These are phyloP conservation scores for Fusarium sp. DNA, from an alignment of 2,329 filamentous ascomycete species.

Conservation along the genomic window DNA sequence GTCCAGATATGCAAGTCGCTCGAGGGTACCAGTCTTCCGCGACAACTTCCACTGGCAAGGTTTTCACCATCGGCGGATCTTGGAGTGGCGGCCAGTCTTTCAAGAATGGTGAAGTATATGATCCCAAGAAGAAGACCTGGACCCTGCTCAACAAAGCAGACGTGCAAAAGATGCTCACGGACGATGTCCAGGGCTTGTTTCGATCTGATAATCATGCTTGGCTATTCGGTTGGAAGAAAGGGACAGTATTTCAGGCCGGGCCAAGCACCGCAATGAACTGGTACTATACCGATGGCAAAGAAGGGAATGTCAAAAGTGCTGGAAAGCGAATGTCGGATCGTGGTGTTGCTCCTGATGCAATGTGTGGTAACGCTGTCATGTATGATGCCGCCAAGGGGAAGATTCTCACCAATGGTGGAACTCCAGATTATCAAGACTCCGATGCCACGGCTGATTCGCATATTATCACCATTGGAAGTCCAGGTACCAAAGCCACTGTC, in stretches of 20 bases:
- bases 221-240: slow-evolving; percentile 57
- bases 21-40: slow-evolving; percentile 33
- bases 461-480: slow-evolving; percentile 59
- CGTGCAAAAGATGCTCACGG: slow-evolving; percentile 64
- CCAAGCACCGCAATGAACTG: slow-evolving; percentile 66
- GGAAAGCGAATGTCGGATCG: slow-evolving; percentile 47
- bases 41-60: slow-evolving; percentile 25
- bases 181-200: slow-evolving; percentile 60
- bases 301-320: slow-evolving; percentile 36
- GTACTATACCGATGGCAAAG: slow-evolving; percentile 56
- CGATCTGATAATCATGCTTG: slow-evolving; percentile 50
- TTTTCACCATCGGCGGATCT: slow-evolving; percentile 32
- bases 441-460: slow-evolving; percentile 59
- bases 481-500: slow-evolving; percentile 5
- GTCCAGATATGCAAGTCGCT: slow-evolving; percentile 17
- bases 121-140: slow-evolving; percentile 25
- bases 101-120: slow-evolving; percentile 34
- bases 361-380: slow-evolving; percentile 69
- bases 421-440: slow-evolving; percentile 59
- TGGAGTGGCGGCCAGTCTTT: slow-evolving; percentile 22
- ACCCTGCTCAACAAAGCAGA: slow-evolving; percentile 48
- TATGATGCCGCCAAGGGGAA: slow-evolving; percentile 69
- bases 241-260: slow-evolving; percentile 64
- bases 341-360: slow-evolving; percentile 59
- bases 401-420: slow-evolving; percentile 65